A percentile compares a stretch with the other conserved stretches of the same genome.
phyloP scores from a whole-genome alignment of 2,329 filamentous ascomycete species.

The Cadophora sp. region DNA sequence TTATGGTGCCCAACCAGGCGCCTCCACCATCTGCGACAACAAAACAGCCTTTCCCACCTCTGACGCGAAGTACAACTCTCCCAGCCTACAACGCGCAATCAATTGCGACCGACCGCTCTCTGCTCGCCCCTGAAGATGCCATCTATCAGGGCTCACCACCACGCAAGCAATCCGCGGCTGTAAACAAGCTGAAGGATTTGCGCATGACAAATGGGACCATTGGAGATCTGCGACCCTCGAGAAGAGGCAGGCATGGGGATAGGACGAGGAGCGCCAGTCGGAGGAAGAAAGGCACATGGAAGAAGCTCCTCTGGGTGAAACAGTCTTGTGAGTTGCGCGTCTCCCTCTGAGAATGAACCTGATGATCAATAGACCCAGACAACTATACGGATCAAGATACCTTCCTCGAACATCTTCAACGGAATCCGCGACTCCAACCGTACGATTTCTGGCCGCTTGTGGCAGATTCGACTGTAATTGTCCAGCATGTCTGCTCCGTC shows the following conservation, averaged over 20 bases:
- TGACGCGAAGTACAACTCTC: slow-evolving; percentile 39
- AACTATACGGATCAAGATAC: slow-evolving; percentile 98
- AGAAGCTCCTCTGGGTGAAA: slow-evolving; percentile 98
- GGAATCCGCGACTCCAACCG: slow-evolving; percentile 89
- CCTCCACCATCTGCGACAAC: slow-evolving; percentile 31
- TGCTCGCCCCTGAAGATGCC: slow-evolving; percentile 85
- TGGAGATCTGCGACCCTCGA: slow-evolving; percentile 29
- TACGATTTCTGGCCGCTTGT: slow-evolving; percentile 99
- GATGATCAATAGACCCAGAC: slow-evolving; percentile 77
- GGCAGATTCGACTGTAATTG: slow-evolving; percentile 92
- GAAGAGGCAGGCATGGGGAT: slow-evolving; percentile 40
- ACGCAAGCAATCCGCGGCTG: slow-evolving; percentile 52
- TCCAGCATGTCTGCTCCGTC: slow-evolving; percentile 95
- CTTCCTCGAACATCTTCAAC: slow-evolving; percentile 93
- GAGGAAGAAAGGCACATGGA: slow-evolving; percentile 79
- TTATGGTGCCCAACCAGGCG: slow-evolving; percentile 44
- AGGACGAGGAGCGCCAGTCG: slow-evolving; percentile 59
- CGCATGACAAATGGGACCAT: slow-evolving; percentile 40
- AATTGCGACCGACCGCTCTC: slow-evolving; percentile 60
- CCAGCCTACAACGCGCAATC: slow-evolving; percentile 27
- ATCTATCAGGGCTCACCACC: slow-evolving; percentile 70
- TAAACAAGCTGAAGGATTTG: slow-evolving; percentile 51
- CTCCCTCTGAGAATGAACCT: slow-evolving; percentile 27
- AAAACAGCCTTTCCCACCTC: slow-evolving; percentile 35
- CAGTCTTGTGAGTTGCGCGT: slow-evolving; percentile 73